Evolutionary conservation across 495 filamentous ascomycete genomes (phyloP).

Genomic region (Rhypophila decipiens): DNA sequence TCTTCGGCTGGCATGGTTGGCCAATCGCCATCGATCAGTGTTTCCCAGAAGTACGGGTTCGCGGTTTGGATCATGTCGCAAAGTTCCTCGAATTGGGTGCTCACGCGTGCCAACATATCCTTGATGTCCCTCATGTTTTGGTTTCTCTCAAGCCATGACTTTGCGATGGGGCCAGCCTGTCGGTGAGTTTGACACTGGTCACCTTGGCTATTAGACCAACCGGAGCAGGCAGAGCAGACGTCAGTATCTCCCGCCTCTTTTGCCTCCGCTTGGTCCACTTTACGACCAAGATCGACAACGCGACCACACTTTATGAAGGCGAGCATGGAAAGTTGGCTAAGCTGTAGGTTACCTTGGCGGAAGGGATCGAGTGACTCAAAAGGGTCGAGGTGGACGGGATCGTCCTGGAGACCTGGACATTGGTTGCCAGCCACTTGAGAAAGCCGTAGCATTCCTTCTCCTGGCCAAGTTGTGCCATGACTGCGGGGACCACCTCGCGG

Average conservation of each 20-base stretch:
- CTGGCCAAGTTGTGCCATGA: background rate
- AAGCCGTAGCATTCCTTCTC: background rate
- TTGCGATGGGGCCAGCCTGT: constrained; percentile 1
- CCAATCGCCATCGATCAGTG: constrained; percentile 21
- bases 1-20: constrained; percentile 11
- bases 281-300: constrained; percentile 25
- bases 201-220: constrained; percentile 12
- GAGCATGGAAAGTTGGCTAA: constrained; percentile 24
- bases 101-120: constrained; percentile 4
- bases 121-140: no score
- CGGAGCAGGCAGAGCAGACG: no score
- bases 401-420: constrained; percentile 20
- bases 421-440: background rate
- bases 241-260: no score
- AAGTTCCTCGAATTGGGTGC: constrained; percentile 24
- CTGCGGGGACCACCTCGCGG: background rate
- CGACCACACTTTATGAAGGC: constrained; percentile 35
- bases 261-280: no score
- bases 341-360: constrained; percentile 5
- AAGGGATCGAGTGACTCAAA: constrained; percentile 27
- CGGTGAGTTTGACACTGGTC: background rate
- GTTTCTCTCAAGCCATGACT: no score
- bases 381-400: constrained; percentile 34
- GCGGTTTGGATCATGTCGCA: constrained; percentile 16
- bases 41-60: constrained; percentile 33